These are phyloP conservation scores for Colletotrichum orbiculare DNA, from an alignment of 2,329 filamentous ascomycete species.

Conservation along the genomic window DNA sequence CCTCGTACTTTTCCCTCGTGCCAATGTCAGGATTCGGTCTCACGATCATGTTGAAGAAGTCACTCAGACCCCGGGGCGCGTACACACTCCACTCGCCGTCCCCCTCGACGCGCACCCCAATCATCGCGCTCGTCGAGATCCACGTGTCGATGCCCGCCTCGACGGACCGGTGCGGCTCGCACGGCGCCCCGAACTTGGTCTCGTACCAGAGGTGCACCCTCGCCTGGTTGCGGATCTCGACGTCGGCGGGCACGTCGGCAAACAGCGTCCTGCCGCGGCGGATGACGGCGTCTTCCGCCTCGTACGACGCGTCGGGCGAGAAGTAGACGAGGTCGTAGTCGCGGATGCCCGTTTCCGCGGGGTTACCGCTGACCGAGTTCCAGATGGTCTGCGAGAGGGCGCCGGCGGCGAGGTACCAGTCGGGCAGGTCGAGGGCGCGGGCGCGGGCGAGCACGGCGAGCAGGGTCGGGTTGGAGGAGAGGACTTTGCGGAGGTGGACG, in stretches of 20 bases:
- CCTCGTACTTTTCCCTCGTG: slow-evolving; percentile 42
- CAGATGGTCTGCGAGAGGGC: slow-evolving; percentile 52
- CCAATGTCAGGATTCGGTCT: slow-evolving; percentile 46
- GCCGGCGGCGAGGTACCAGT: slow-evolving; percentile 51
- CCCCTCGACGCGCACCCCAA: slow-evolving; percentile 43
- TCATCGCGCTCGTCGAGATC: slow-evolving; percentile 49
- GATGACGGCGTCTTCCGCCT: slow-evolving; percentile 49
- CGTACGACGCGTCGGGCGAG: slow-evolving; percentile 47
- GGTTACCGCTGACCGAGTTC: slow-evolving; percentile 45
- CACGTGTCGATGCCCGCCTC: slow-evolving; percentile 49
- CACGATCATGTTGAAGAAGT: slow-evolving; percentile 48
- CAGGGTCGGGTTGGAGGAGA: slow-evolving; percentile 45
- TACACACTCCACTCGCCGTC: slow-evolving; percentile 47
- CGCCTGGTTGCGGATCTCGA: slow-evolving; percentile 53
- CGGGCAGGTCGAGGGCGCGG: slow-evolving; percentile 42
- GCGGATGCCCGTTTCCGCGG: slow-evolving; percentile 47
- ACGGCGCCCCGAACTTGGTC: slow-evolving; percentile 45
- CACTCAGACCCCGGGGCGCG: slow-evolving; percentile 49
- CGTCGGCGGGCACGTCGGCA: slow-evolving; percentile 43
- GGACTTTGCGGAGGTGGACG: slow-evolving; percentile 37
- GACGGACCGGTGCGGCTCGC: slow-evolving; percentile 43
- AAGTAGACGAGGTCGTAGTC: slow-evolving; percentile 53
- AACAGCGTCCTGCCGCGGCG: slow-evolving; percentile 45
- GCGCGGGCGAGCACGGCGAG: slow-evolving; percentile 43
- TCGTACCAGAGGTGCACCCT: slow-evolving; percentile 52